Conservation (phyloP, 305 asterid species). For the Ajuga reptans region DNA sequence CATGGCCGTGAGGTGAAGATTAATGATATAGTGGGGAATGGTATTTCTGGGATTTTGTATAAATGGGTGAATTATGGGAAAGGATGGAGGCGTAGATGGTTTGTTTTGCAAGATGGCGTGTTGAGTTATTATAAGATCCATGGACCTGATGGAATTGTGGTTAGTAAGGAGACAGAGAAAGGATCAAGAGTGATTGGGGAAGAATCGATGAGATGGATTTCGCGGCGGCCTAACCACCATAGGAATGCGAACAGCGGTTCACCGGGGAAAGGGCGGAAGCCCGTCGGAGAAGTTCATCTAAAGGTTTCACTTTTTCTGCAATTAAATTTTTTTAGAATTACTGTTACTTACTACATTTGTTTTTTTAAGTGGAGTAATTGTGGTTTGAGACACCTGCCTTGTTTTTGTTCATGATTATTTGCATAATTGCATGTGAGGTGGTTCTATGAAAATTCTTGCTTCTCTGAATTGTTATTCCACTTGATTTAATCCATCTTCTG, state of each 20-base stretch:
- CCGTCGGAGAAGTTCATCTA: slow-evolving; percentile 95
- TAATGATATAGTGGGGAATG: slow-evolving; percentile 77
- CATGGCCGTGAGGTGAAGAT: slow-evolving; percentile 57
- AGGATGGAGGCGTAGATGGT: slow-evolving; percentile 98
- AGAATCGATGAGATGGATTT: slow-evolving; percentile 53
- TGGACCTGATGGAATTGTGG: slow-evolving; percentile 70
- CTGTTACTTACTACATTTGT: background rate
- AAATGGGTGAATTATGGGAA: slow-evolving; percentile 98
- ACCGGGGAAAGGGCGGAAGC: slow-evolving; percentile 40
- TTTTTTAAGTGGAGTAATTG: background rate
- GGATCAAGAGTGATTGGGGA: slow-evolving; percentile 84
- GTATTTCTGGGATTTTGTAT: slow-evolving; percentile 66
- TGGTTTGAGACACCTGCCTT: slow-evolving; percentile 1
- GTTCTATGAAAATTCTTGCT: slow-evolving; percentile 2
- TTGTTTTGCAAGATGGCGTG: slow-evolving; percentile 96
- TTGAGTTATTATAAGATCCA: slow-evolving; percentile 88
- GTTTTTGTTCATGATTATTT: background rate
- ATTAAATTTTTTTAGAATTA: slow-evolving; percentile 5
- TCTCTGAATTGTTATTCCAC: background rate
- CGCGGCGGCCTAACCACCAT: slow-evolving; percentile 29
- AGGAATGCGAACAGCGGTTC: slow-evolving; percentile 25
- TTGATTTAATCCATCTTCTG: background rate
- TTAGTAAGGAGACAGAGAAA: slow-evolving; percentile 57
- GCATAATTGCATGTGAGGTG: background rate
- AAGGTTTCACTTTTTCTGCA: slow-evolving; percentile 41